phyloP scores from a whole-genome alignment of 768 basidiomycete species.

The Suillus occidentalis region DNA sequence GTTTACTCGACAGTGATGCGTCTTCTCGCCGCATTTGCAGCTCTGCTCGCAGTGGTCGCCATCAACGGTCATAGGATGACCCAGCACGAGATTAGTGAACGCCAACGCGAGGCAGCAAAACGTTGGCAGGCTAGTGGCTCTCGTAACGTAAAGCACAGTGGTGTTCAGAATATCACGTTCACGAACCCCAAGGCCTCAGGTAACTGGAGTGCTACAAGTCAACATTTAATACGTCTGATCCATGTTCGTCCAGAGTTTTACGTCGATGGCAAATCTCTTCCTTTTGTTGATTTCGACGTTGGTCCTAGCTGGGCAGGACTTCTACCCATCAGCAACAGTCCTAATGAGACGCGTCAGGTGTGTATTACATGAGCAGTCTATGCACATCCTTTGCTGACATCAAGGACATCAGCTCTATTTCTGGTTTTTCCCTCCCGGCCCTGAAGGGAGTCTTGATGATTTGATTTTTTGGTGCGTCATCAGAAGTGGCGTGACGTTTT shows the following conservation, averaged over 20 bases:
- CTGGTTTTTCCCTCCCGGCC: constrained; percentile 83
- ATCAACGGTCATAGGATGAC: constrained; percentile 12
- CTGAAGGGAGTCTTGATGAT: constrained; percentile 45
- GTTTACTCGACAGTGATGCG: neutral
- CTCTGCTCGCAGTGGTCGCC: neutral
- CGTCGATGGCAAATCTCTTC: constrained; percentile 66
- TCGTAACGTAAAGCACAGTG: constrained; percentile 12
- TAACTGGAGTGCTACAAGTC: neutral
- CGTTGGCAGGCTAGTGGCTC: constrained; percentile 27
- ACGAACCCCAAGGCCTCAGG: neutral
- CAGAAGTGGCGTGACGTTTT: neutral
- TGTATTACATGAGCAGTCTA: neutral
- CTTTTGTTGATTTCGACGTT: constrained; percentile 69
- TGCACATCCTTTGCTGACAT: neutral
- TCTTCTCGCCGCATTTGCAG: neutral
- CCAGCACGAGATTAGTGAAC: constrained; percentile 44
- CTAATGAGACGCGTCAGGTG: constrained; percentile 69
- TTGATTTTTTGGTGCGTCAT: neutral
- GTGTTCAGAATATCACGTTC: constrained; percentile 19
- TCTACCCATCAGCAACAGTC: constrained; percentile 60
- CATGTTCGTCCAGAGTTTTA: constrained; percentile 52
- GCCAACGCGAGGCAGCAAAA: constrained; percentile 32
- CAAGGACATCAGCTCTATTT: constrained; percentile 55
- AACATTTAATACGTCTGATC: constrained; percentile 12
- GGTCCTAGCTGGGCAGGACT: constrained; percentile 77